Percentiles rank a stretch among this genome's conserved stretches.
Conservation (phyloP, 805 yeast species). For the Saccharomycopsis fibuligera region DNA sequence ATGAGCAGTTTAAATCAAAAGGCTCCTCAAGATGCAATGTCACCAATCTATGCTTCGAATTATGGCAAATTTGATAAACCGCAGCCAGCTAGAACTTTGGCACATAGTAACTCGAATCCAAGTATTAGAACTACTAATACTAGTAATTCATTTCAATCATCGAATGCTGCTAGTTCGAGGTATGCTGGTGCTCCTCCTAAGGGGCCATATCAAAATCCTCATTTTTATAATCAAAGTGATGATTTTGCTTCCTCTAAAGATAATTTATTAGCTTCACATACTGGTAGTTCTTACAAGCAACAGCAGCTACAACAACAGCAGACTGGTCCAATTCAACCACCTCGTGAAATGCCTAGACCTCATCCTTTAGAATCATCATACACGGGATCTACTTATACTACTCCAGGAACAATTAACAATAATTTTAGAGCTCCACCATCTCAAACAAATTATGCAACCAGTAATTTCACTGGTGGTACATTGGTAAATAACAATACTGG, state of each 20-base stretch:
- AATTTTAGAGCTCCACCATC: not conserved
- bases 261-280: conserved; percentile 1
- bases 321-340: conserved; percentile 5
- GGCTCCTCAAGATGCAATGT: conserved; percentile 5
- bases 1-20: not conserved
- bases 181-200: not conserved
- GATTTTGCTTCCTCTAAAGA: conserved; percentile 10
- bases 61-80: not conserved
- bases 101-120: not conserved
- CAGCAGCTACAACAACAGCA: not conserved
- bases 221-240: not conserved
- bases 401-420: not conserved
- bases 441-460: not conserved
- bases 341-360: conserved; percentile 14
- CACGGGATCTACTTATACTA: not conserved
- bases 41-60: conserved; percentile 10
- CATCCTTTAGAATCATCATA: conserved; percentile 2
- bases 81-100: not conserved
- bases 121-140: not conserved
- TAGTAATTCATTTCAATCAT: not conserved
- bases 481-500: not conserved
- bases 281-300: too few species aligned
- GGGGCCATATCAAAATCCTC: not conserved
- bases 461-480: not conserved
- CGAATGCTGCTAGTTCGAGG: too few species aligned